A percentile compares a stretch with the other conserved stretches of the same genome.
phyloP scores from a whole-genome alignment of 139 green algal genomes.

The Marvania coccoides region DNA sequence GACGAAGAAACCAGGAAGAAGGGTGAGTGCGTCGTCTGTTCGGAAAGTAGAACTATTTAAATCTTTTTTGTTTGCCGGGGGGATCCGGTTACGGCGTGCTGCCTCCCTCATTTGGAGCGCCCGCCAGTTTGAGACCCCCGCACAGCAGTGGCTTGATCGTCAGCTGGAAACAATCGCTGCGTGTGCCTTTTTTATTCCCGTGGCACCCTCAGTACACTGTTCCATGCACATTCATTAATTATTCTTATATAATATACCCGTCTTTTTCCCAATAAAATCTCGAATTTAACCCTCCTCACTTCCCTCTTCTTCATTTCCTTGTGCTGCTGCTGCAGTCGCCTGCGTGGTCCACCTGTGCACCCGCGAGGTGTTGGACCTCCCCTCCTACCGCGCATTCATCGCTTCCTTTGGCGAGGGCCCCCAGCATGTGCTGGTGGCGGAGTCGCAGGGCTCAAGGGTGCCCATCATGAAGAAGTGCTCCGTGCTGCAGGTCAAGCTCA shows the following conservation, averaged over 20 bases:
- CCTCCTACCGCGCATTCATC: constrained; percentile 33
- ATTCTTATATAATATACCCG: not conserved
- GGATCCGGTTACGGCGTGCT: not conserved
- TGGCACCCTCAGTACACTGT: not conserved
- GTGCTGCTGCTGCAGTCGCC: constrained; percentile 19
- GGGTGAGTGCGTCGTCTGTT: not conserved
- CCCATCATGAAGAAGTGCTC: constrained; percentile 18
- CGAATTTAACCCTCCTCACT: not conserved
- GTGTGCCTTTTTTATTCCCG: not conserved
- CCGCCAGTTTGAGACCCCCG: too few species aligned
- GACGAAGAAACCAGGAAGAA: not conserved
- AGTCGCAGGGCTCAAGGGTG: not conserved
- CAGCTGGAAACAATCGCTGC: not conserved
- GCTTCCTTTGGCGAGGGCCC: constrained; percentile 14
- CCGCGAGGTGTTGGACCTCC: constrained; percentile 23
- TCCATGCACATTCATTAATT: not conserved
- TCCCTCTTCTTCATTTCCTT: not conserved
- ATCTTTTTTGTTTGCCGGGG: not conserved
- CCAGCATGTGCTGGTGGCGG: constrained; percentile 40
- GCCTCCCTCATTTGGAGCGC: too few species aligned
- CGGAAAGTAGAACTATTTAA: not conserved
- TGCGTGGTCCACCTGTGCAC: constrained; percentile 59
- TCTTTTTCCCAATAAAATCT: not conserved
- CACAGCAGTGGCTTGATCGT: not conserved
- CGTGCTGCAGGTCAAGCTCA: constrained; percentile 58